Evolutionary conservation across 2,329 filamentous ascomycete species (phyloP).

Genomic region (Fusarium sp.): DNA sequence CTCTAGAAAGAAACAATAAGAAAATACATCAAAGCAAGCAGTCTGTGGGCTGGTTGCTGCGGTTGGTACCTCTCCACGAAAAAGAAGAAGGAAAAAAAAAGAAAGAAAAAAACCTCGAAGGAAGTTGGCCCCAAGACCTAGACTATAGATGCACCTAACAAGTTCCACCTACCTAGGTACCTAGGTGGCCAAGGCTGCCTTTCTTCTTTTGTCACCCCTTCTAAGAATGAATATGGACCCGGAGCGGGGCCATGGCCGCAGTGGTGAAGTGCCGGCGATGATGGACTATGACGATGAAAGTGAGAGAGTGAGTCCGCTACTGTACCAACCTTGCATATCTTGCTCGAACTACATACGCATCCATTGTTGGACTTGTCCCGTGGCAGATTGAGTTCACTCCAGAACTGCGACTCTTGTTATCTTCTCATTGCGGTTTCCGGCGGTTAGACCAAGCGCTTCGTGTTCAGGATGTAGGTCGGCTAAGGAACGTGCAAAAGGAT

Average conservation of each 20-base stretch:
- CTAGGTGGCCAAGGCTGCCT: background rate
- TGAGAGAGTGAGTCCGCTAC: constrained; percentile 1
- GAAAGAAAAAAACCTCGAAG: background rate
- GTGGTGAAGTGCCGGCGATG: constrained; percentile 28
- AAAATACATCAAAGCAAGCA: constrained; percentile 5
- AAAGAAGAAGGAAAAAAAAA: background rate
- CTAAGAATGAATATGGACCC: constrained; percentile 9
- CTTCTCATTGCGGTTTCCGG: background rate
- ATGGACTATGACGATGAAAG: constrained; percentile 31
- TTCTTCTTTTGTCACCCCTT: constrained; percentile 20
- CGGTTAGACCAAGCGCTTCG: background rate
- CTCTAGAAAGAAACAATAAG: background rate
- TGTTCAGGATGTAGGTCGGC: background rate
- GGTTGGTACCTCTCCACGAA: background rate
- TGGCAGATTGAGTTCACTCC: background rate
- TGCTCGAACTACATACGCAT: constrained; percentile 3
- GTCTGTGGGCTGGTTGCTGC: constrained; percentile 6
- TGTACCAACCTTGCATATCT: constrained; percentile 1
- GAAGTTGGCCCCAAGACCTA: constrained; percentile 1
- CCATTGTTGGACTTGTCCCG: background rate
- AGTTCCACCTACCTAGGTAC: constrained; percentile 5
- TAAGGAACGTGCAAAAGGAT: background rate
- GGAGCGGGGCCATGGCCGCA: constrained; percentile 10
- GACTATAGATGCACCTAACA: constrained; percentile 10
- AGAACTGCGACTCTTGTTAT: background rate